Base-by-base conservation (phyloP, 1,139 yeast genomes). In the Pichia sp. region DNA sequence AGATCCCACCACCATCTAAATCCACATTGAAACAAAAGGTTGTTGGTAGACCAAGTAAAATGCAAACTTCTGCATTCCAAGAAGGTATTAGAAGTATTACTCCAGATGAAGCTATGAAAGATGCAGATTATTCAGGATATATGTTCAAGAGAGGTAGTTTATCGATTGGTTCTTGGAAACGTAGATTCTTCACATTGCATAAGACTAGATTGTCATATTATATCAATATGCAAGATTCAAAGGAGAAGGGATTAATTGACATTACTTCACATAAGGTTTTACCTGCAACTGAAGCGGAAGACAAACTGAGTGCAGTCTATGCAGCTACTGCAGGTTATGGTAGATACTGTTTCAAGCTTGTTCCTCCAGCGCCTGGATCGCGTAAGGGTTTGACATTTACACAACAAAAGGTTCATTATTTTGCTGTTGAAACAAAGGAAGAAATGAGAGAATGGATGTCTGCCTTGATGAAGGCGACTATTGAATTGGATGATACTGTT, bases 331-430 rank as follows among this genome's bases (percentile, higher is more conserved):
- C 96, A 4, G 96, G 97, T 14, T 86, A 87, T 46, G 98, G 98
- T 17, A 75, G 96, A 40, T 88, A 81, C 63, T 90, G 97, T 61
- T 93, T 93, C 71, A 93, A 93, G 66, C 67, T 93, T 15, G 82
- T 91, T 2, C 99, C 99, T 5, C 99, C 99, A 0, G 96, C 96
- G 1, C 99, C 99, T 0, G 99, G 99, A 0, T 87, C 93, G 53
- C 83, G 85, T 57, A 93, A 91, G 67, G 98, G 98, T 1, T 78
- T 93, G 48, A 91, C 96, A 0, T 94, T 94, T 64, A 94, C 99
- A 0, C 96, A 91, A 57, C 99, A 96, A 31, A 88, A 90, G 57
- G 87, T 91, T 4, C 99, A 93, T 61, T 93, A 85, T 66, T 94
- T 93, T 74, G 97, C 98, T 0, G 97, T 91, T 33, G 98, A 93